Percentiles rank a stretch among this genome's conserved stretches.
These are phyloP conservation scores for Cutaneotrichosporon sp. DNA, from an alignment of 1,284 basidiomycete species.

Conservation along the genomic window DNA sequence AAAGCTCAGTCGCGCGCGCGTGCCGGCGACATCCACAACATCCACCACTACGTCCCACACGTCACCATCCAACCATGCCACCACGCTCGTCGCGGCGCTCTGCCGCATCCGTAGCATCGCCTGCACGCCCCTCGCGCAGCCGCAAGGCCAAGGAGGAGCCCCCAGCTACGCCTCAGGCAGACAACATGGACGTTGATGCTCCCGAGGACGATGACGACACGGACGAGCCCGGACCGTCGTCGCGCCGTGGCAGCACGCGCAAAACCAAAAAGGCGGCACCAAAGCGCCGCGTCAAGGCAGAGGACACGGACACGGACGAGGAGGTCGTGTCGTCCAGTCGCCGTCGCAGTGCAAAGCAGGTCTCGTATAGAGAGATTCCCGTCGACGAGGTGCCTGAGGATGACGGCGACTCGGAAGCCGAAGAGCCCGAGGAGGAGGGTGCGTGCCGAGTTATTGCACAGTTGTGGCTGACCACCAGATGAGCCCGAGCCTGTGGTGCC, in stretches of 20 bases:
- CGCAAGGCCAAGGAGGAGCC: slow-evolving; percentile 16
- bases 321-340: slow-evolving; percentile 14
- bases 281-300: slow-evolving; percentile 1
- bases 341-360: slow-evolving; percentile 20
- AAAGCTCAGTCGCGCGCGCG: too few species aligned
- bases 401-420: slow-evolving; percentile 19
- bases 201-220: slow-evolving; percentile 16
- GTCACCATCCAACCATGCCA: slow-evolving; percentile 9
- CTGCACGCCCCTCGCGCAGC: slow-evolving; percentile 4
- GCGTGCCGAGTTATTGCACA: neutral
- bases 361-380: slow-evolving; percentile 26
- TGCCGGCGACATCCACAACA: too few species aligned
- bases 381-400: slow-evolving; percentile 9
- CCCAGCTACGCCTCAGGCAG: neutral
- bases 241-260: slow-evolving; percentile 2
- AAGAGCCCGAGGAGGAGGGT: slow-evolving; percentile 10
- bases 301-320: slow-evolving; percentile 15
- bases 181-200: slow-evolving; percentile 13
- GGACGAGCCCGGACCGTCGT: slow-evolving; percentile 6
- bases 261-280: slow-evolving; percentile 6
- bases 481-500: slow-evolving; percentile 12
- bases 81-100: slow-evolving; percentile 13
- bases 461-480: slow-evolving; percentile 5
- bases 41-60: neutral
- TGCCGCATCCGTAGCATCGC: slow-evolving; percentile 3